Conservation (phyloP, 306 rosid genomes). For the Neltuma alba region DNA sequence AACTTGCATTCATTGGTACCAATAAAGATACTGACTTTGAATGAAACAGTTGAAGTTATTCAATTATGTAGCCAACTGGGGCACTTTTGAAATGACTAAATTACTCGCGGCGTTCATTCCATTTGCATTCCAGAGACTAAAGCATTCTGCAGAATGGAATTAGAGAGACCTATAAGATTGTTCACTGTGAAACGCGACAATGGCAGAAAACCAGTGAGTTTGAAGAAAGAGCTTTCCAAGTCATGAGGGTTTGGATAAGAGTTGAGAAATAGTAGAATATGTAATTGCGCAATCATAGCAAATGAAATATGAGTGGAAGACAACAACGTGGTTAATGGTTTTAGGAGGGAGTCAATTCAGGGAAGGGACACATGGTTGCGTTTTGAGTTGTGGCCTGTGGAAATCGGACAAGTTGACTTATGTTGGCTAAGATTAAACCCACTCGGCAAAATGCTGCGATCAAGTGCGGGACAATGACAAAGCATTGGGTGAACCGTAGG, state of each 20-base stretch:
- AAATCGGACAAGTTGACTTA: not conserved
- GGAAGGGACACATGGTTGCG: not conserved
- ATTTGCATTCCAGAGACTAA: not conserved
- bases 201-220: not conserved
- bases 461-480: conserved; percentile 19
- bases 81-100: not conserved
- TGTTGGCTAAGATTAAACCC: not conserved
- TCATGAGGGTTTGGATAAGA: no score
- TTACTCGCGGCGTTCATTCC: not conserved
- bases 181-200: not conserved
- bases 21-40: not conserved
- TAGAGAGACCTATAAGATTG: not conserved
- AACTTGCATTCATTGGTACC: not conserved
- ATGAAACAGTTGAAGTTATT: not conserved
- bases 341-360: not conserved
- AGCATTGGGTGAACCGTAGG: conserved; percentile 3
- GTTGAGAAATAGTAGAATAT: not conserved
- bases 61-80: not conserved
- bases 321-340: not conserved
- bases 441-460: not conserved
- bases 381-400: not conserved
- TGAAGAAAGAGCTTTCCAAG: not conserved
- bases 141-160: not conserved
- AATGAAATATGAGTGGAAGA: not conserved
- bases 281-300: not conserved